Evolutionary conservation across 164 flowering plant species (phyloP), one percentile per base, ranked within the genome.

Genomic region (Magnolia sinica): DNA sequence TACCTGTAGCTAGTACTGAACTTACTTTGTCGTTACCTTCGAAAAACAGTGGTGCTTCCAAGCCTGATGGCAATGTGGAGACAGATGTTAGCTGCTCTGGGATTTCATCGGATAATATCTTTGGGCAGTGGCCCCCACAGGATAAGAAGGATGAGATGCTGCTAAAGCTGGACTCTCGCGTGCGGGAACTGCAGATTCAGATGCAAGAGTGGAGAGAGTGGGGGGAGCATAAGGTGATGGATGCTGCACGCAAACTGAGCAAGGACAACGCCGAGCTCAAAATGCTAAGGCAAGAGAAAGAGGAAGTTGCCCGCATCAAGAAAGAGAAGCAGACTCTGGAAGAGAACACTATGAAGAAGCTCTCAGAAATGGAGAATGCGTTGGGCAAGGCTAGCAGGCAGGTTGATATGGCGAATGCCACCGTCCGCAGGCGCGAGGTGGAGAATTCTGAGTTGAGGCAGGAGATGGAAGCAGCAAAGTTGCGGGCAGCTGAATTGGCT

Each of bases 221-320:
- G 99, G 98, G 92, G 27, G 91, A 96, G 82, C 97, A 91, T 81
- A 96, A 94, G 81, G 97, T 96, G n/a, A 92, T 91, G 99, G 98
- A 96, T 80, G 99, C 92, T 81, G 91, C 98, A 63, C 90, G 94
- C 31, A 86, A 97, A 82, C 88, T 94, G 75, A 73, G 91, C 79
- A 91, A 91, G 85, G 99, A 96, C 81, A 92, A 90, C 69, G 89
- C 87, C 23, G 98, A 96, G 77, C 97, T 96, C 18, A 92, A 94
- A 82, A 77, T 87, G 20, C 85, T 96, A 76, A 92, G 87, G 87
- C 92, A 90, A 85, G 99, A 96, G 82, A 94, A 88, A 85, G 97
- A 92, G 79, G 99, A 96, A 81, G 97, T 83, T 19, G 96, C 89
- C 70, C 83, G 90, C 78, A 84, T 90, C 13, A 90, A 87, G 81